Evolutionary conservation across 192 early-diverging fungal genomes (phyloP).

Genomic region (Blastocladiella britannica): DNA sequence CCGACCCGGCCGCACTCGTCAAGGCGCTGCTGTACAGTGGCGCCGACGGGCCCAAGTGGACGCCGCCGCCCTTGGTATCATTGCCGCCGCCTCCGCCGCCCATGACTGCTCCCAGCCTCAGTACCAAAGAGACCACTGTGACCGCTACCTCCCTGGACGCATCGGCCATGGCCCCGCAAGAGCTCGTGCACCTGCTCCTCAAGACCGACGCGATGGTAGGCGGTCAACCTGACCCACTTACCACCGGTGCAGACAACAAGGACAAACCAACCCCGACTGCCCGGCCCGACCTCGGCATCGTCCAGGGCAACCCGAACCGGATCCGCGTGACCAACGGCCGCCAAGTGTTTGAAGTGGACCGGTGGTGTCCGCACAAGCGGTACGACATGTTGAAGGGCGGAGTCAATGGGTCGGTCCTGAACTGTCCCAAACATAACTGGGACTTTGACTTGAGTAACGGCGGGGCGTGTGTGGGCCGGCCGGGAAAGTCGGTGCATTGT

Average conservation of each 20-base stretch:
- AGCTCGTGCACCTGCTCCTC: not conserved
- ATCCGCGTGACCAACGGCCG: not conserved
- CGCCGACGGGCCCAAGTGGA: not conserved
- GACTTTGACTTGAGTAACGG: not conserved
- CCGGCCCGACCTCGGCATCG: not conserved
- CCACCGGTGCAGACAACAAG: not conserved
- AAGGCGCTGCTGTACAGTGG: not conserved
- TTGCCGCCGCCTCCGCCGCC: not conserved
- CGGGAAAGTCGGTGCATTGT: not conserved
- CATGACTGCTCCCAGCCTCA: no score
- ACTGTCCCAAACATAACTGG: not conserved
- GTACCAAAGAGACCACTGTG: no score
- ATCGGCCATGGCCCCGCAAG: not conserved
- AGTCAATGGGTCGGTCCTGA: not conserved
- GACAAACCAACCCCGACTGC: not conserved
- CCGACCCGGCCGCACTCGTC: not conserved
- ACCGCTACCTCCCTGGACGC: no score
- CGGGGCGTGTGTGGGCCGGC: not conserved
- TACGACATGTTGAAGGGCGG: not conserved
- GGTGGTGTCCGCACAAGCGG: not conserved
- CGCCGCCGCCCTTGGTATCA: not conserved
- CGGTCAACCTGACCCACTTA: not conserved
- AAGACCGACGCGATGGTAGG: not conserved
- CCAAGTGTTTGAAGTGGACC: not conserved
- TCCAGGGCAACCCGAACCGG: not conserved